Evolutionary conservation across 345 rosid genomes (phyloP).

Genomic region (Cardamine occulta): DNA sequence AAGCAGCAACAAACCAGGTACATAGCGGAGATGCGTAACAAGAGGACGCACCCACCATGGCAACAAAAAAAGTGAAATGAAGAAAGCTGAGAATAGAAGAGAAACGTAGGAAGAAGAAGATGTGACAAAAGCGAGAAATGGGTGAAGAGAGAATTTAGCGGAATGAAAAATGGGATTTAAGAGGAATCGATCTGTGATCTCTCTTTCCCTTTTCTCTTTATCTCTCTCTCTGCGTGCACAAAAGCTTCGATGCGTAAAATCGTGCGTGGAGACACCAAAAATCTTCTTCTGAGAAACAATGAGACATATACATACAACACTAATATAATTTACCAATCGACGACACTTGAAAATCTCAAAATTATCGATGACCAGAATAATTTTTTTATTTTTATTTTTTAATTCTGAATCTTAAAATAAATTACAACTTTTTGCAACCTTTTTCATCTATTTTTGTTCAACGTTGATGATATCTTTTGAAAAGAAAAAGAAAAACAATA

Average conservation of each 20-base stretch:
- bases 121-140: conserved; percentile 32
- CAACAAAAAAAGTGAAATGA: background rate
- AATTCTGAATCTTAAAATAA: too few relatives aligned
- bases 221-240: conserved; percentile 41
- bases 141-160: conserved; percentile 47
- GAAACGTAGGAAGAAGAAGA: conserved; percentile 8
- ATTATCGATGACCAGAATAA: too few relatives aligned
- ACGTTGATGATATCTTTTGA: background rate
- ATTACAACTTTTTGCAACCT: background rate
- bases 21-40: conserved; percentile 70
- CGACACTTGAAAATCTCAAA: conserved; percentile 20
- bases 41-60: conserved; percentile 52
- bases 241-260: conserved; percentile 37
- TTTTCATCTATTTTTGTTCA: conserved; percentile 9
- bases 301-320: conserved; percentile 5
- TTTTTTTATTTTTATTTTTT: too few relatives aligned
- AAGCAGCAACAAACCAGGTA: conserved; percentile 87
- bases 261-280: conserved; percentile 45
- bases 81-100: background rate
- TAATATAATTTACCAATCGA: conserved; percentile 19
- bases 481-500: background rate
- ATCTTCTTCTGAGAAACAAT: conserved; percentile 20
- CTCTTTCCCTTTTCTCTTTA: conserved; percentile 36
- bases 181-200: conserved; percentile 40
- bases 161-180: conserved; percentile 27